These are phyloP conservation scores for Pulicaria dysenterica DNA, from an alignment of 129 eudicot species.

Conservation along the genomic window DNA sequence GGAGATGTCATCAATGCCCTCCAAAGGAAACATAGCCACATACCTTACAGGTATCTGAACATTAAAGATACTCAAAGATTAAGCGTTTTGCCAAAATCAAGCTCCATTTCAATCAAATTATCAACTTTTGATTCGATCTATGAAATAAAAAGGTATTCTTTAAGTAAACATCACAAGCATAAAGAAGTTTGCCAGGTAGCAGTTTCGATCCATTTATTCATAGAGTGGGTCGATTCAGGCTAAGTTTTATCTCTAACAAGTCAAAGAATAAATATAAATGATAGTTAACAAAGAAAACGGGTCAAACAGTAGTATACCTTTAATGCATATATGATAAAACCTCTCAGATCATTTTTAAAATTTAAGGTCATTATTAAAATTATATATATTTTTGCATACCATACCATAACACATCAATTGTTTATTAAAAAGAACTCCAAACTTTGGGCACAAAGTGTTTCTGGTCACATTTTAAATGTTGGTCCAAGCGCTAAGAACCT, in stretches of 20 bases:
- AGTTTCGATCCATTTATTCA: neutral
- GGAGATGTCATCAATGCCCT: slow-evolving; percentile 83
- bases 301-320: neutral
- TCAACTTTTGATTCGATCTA: neutral
- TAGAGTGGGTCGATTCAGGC: neutral
- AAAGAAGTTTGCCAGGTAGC: neutral
- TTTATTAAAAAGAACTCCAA: neutral
- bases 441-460: neutral
- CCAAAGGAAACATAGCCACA: slow-evolving; percentile 58
- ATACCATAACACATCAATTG: neutral
- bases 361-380: neutral
- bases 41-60: slow-evolving; percentile 63
- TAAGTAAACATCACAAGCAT: neutral
- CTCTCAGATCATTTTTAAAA: neutral
- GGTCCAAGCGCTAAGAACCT: neutral
- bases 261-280: neutral
- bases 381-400: neutral
- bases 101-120: neutral
- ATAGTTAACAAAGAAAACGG: neutral
- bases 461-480: neutral
- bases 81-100: slow-evolving; percentile 9
- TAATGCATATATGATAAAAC: neutral
- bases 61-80: slow-evolving; percentile 13
- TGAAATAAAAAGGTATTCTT: neutral
- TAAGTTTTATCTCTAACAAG: slow-evolving; percentile 3